Evolutionary conservation across 768 basidiomycete genomes (phyloP).

Genomic region (Pulveroboletus sp.): DNA sequence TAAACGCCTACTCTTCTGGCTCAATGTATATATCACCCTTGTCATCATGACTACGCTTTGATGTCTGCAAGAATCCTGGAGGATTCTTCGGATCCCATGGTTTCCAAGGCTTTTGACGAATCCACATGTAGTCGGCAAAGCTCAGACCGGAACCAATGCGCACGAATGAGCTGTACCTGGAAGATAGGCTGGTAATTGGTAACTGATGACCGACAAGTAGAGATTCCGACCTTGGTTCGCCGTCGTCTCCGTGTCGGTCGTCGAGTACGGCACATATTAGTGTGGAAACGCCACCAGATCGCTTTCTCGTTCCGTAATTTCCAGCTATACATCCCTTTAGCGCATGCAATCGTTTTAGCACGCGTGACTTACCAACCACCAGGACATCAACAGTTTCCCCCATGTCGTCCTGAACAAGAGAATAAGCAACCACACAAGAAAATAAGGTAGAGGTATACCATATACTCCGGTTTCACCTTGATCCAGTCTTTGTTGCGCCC

Average conservation of each 20-base stretch:
- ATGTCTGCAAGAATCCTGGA: conserved; percentile 63
- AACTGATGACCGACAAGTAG: background rate
- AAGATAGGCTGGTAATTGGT: background rate
- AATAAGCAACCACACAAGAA: background rate
- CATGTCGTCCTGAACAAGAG: conserved; percentile 65
- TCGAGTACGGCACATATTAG: conserved; percentile 88
- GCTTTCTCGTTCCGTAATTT: conserved; percentile 82
- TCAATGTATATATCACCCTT: conserved; percentile 89
- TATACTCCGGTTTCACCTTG: conserved; percentile 90
- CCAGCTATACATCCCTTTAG: conserved; percentile 49
- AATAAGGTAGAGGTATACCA: conserved; percentile 42
- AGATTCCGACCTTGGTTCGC: conserved; percentile 54
- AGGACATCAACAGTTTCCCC: conserved; percentile 91
- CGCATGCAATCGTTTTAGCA: background rate
- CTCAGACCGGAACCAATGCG: conserved; percentile 89
- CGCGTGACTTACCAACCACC: conserved; percentile 64
- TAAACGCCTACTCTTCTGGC: conserved; percentile 68
- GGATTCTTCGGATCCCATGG: conserved; percentile 68
- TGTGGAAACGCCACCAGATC: conserved; percentile 86
- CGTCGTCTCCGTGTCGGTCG: conserved; percentile 52
- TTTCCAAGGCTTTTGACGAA: conserved; percentile 81
- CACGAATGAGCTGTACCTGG: conserved; percentile 81
- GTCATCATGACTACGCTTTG: conserved; percentile 64
- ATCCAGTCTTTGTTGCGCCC: conserved; percentile 91
- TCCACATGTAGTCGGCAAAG: conserved; percentile 82